Evolutionary conservation across 306 rosid species (phyloP), one percentile per base, ranked within the genome.

Genomic region (Urtica urens): DNA sequence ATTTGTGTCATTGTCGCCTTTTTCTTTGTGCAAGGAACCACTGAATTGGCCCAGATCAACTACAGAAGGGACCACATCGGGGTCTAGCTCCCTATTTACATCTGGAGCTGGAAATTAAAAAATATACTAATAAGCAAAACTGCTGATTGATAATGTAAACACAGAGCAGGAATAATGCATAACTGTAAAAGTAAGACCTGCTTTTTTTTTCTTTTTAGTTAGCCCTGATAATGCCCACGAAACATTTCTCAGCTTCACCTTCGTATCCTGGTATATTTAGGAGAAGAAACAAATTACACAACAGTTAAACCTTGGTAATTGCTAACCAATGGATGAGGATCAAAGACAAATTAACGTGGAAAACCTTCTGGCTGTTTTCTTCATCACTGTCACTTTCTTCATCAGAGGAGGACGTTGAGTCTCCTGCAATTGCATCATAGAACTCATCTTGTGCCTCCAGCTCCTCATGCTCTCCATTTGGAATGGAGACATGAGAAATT

Each of bases 341-440:
- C 17, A 7, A 12, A 40, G 28, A 37, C 44, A 55, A 19, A 57
- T 5, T 55, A n/a, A 39, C 46, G 46, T 13, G 8, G 46, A 18
- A 30, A 55, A 75, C 82, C 82, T 70, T 63, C 1, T 42, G 37
- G 53, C 27, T 51, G 37, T 11, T 28, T 35, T 56, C 78, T n/a
- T 30, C 53, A 26, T 41, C 58, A 25, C 61, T 19, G 22, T 57
- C 69, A 15, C 62, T 57, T 6, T 56, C 75, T 18, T 71, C 76
- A 2, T 68, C 58, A 17, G 60, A 63, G 31, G 77, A 77, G 28
- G 90, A 51, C 57, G 94, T 76, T 2, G 96, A 63, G 57, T 72
- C 77, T 2, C 63, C 77, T 52, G 84, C 73, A 27, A 84, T 81
- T 46, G 97, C 97, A 60, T 90, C 97, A 58, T 78, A 90, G 64